Base-by-base conservation (phyloP, 441 rosid genomes). In the Viola pubescens region DNA sequence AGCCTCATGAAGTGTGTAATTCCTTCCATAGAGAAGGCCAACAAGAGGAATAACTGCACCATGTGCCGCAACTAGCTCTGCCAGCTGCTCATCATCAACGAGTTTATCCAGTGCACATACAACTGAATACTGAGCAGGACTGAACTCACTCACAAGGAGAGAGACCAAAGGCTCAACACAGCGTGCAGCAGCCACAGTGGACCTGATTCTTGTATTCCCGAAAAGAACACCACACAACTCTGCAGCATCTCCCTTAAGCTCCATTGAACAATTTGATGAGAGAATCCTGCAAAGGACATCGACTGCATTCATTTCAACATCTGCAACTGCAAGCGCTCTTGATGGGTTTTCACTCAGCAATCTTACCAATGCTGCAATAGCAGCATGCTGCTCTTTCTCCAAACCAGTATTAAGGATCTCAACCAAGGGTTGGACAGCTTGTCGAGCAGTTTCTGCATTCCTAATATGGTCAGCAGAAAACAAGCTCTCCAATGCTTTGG, bases 21-120 rank as follows among this genome's bases (percentile, higher is more conserved):
- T 91, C 73, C 70, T 83, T 56, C 98, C 98, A 73, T 81, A 83
- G 40, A 95, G 96, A 79, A 95, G 98, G 67, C 97, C 95, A 66
- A 91, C 98, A 74, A 95, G 96, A 76, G 99, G 99, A 73, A 91
- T 77, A 61, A 95, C 97, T 48, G 99, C 98, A 47, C 98, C 99
- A 80, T 91, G 97, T 38, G 97, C 97, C 45, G 98, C 99, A 66
- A 95, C 98, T 59, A 91, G 82, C 82, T 95, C 99, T 52, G 99
- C 99, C 63, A 95, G 81, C 70, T 95, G 99, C 74, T 95, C 98
- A 73, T 95, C 99, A 67, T 95, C 99, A 47, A 89, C 87, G 64
- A 95, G 95, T 77, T 91, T 91, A 70, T 91, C 99, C 62, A 95
- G 60, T 2, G 99, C 99, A 56, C 87, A 85, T 48, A 95, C 99